Evolutionary conservation across 108 stramenopile genomes (phyloP).

Genomic region (Phaeodactylum tricornutum): DNA sequence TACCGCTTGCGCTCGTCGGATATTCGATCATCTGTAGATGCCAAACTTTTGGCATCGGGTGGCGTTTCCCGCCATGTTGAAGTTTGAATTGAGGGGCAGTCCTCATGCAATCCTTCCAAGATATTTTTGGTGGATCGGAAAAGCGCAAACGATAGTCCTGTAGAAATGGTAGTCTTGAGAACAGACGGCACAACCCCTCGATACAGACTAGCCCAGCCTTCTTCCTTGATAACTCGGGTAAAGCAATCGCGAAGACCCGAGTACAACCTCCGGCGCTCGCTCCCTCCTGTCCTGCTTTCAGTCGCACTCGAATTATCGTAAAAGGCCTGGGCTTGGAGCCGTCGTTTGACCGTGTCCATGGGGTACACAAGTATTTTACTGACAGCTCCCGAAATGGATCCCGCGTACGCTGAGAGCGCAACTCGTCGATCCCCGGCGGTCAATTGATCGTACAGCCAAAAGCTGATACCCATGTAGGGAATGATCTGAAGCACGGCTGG

Average conservation of each 20-base stretch:
- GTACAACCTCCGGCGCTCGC: constrained; percentile 26
- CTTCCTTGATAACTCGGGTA: constrained; percentile 35
- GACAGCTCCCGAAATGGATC: constrained; percentile 73
- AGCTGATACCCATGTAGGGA: constrained; percentile 92
- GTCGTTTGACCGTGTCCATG: constrained; percentile 89
- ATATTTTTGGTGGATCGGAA: too few species aligned
- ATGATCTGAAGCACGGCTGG: constrained; percentile 79
- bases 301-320: constrained; percentile 17
- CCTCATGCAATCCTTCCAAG: too few species aligned
- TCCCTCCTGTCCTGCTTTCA: too few species aligned
- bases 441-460: constrained; percentile 76
- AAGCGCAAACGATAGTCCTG: constrained; percentile 34
- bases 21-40: too few species aligned
- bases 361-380: constrained; percentile 90
- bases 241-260: constrained; percentile 70
- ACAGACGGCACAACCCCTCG: constrained; percentile 59
- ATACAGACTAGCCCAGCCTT: constrained; percentile 60
- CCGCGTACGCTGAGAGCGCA: constrained; percentile 42
- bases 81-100: too few species aligned
- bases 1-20: too few species aligned
- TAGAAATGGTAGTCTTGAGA: constrained; percentile 39
- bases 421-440: constrained; percentile 30
- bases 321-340: constrained; percentile 87
- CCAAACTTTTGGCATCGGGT: too few species aligned
- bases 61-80: too few species aligned